Percentiles rank a stretch among this genome's conserved stretches.
Evolutionary conservation across 1,284 basidiomycete species (phyloP).

Genomic region (Rhodofomes roseus): DNA sequence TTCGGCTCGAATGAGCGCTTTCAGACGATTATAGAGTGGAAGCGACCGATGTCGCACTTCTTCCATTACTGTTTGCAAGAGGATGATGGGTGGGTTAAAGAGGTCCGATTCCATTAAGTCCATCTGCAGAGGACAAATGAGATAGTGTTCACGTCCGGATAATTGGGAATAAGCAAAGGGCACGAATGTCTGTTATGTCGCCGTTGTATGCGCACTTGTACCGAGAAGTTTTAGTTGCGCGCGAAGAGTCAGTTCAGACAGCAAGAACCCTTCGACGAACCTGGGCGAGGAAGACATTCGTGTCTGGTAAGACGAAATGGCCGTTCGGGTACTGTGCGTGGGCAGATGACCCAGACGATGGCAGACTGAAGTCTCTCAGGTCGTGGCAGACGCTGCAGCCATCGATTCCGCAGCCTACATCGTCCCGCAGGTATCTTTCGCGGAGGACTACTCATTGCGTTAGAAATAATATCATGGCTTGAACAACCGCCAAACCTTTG

Average conservation of each 20-base stretch:
- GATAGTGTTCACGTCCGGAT: background rate
- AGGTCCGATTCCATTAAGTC: constrained; percentile 80
- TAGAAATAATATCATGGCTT: background rate
- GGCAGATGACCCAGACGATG: constrained; percentile 41
- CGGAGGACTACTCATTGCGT: constrained; percentile 62
- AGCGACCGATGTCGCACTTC: constrained; percentile 95
- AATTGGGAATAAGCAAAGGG: constrained; percentile 6
- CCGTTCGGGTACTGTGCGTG: constrained; percentile 57
- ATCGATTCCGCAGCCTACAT: constrained; percentile 87
- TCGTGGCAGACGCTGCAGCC: constrained; percentile 63
- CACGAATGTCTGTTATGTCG: background rate
- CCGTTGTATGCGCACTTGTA: too few relatives aligned
- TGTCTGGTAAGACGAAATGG: constrained; percentile 91
- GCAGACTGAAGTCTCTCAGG: constrained; percentile 27
- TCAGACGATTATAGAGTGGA: constrained; percentile 90
- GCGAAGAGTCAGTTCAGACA: too few relatives aligned
- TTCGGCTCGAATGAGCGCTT: constrained; percentile 76
- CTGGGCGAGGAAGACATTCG: constrained; percentile 94
- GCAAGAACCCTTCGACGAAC: constrained; percentile 37
- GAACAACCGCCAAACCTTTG: constrained; percentile 56
- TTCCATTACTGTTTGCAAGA: constrained; percentile 94
- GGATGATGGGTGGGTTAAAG: constrained; percentile 77
- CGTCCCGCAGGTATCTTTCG: constrained; percentile 92
- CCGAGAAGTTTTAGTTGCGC: too few relatives aligned
- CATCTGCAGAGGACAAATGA: constrained; percentile 54